These are phyloP conservation scores for Botryobasidium botryosum DNA, from an alignment of 768 basidiomycete genomes.

Conservation along the genomic window DNA sequence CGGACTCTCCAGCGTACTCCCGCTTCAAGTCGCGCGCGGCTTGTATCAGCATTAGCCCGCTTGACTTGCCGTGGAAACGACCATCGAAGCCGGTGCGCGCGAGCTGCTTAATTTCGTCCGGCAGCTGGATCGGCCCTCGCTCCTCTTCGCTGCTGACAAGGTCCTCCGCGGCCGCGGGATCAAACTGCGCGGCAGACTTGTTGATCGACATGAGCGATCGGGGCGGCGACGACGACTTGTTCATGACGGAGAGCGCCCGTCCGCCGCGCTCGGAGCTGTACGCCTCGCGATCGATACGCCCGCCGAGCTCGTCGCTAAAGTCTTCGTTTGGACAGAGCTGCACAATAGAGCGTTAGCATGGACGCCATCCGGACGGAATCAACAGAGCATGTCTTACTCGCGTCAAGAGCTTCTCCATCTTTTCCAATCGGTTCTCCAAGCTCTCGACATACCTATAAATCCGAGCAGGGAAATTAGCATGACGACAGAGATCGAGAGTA, in stretches of 20 bases:
- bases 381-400: too few species aligned
- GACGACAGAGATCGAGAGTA: not conserved
- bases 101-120: constrained; percentile 19
- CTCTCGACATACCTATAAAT: constrained; percentile 29
- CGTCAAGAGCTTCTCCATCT: constrained; percentile 35
- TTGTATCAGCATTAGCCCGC: constrained; percentile 34
- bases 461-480: not conserved
- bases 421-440: constrained; percentile 36
- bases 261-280: constrained; percentile 10
- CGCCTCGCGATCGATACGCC: too few species aligned
- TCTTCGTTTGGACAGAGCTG: too few species aligned
- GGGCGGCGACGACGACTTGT: constrained; percentile 10
- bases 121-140: constrained; percentile 15
- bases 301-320: too few species aligned
- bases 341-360: too few species aligned
- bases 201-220: constrained; percentile 1
- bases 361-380: too few species aligned
- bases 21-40: constrained; percentile 42
- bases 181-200: too few species aligned
- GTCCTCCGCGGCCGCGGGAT: constrained; percentile 15
- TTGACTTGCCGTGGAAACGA: constrained; percentile 39
- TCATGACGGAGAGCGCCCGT: constrained; percentile 15
- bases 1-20: constrained; percentile 36
- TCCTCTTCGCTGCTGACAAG: constrained; percentile 14
- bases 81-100: constrained; percentile 22